These are phyloP conservation scores for Corchorus capsularis DNA, from an alignment of 345 rosid species.

Conservation along the genomic window DNA sequence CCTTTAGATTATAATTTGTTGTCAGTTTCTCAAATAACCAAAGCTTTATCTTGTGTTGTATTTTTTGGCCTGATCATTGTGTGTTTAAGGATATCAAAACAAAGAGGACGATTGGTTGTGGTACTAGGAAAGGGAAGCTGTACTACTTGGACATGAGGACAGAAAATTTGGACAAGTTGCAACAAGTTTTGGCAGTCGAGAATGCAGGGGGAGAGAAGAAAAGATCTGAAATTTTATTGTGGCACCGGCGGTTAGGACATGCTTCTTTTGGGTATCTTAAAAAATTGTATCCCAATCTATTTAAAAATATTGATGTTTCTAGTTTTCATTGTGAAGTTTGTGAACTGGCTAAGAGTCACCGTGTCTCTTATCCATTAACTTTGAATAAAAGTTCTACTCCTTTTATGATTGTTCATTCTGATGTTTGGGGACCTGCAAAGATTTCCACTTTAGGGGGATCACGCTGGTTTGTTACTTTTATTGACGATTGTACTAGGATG, in stretches of 20 bases:
- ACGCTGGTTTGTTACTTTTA: conserved; percentile 10
- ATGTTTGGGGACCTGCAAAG: conserved; percentile 13
- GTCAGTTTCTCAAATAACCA: too few relatives aligned
- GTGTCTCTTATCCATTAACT: not conserved
- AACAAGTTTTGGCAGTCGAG: not conserved
- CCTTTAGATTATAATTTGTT: too few relatives aligned
- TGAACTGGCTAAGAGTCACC: conserved; percentile 11
- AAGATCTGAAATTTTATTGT: not conserved
- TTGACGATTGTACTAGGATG: conserved; percentile 11
- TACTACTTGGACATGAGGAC: not conserved
- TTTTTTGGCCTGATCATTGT: too few relatives aligned
- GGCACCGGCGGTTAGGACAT: conserved; percentile 1
- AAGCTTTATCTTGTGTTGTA: too few relatives aligned
- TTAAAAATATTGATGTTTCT: not conserved
- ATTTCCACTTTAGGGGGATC: not conserved
- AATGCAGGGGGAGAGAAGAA: not conserved
- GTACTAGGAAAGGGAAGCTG: conserved; percentile 5
- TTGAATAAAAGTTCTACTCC: conserved; percentile 9
- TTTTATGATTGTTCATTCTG: conserved; percentile 14
- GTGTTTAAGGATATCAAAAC: too few relatives aligned
- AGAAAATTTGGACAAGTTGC: not conserved
- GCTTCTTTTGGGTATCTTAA: not conserved
- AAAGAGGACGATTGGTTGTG: too few relatives aligned
- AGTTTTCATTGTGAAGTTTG: conserved; percentile 9
- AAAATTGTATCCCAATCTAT: conserved; percentile 5